Evolutionary conservation across 78 protist genomes (phyloP), one percentile per base, ranked within the genome.

Genomic region (Cyanophora paradoxa): DNA sequence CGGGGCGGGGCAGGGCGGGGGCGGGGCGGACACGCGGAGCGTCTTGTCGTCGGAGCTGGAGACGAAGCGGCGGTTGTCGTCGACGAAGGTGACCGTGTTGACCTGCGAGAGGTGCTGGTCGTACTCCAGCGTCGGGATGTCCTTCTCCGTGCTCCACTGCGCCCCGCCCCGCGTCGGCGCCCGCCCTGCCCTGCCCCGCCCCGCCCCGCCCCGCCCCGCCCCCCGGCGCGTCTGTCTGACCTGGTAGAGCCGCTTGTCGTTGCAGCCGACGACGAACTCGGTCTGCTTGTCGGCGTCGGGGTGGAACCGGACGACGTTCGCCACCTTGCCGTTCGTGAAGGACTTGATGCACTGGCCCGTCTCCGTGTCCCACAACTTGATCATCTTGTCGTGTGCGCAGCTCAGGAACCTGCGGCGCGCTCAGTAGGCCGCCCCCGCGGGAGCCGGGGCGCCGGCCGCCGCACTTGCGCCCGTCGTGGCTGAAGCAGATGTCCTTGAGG

Each of bases 331-430:
- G 52, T 37, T 84, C 4, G 76, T 44, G 74, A 37, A 69, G 11
- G 54, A 30, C 3, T 26, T 31, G 24, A 76, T 26, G 56, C 87
- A 71, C 73, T 84, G 46, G 11, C 97, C 98, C 4, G 97, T 94
- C 64, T 94, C 97, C 22, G 96, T 93, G 71, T 95, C 97, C 98
- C 98, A 95, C 54, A 82, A 56, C 50, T 76, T 36, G n/a, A 88
- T 61, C 31, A 37, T 28, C 34, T 84, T 56, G 72, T 95, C 98
- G 78, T 79, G 88, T 0, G 86, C 33, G 71, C 75, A 48, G 30
- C 85, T 79, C 66, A 88, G 40, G 92, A 95, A 92, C 26, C 72
- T 44, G 59, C 57, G 30, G 17, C 62, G 26, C 26, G 26, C 11
- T 14, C 34, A 24, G 62, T 14, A 56, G 17, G 62, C 62, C 34